phyloP scores from a whole-genome alignment of 805 yeast genomes.

The Starmerella vaccinii region DNA sequence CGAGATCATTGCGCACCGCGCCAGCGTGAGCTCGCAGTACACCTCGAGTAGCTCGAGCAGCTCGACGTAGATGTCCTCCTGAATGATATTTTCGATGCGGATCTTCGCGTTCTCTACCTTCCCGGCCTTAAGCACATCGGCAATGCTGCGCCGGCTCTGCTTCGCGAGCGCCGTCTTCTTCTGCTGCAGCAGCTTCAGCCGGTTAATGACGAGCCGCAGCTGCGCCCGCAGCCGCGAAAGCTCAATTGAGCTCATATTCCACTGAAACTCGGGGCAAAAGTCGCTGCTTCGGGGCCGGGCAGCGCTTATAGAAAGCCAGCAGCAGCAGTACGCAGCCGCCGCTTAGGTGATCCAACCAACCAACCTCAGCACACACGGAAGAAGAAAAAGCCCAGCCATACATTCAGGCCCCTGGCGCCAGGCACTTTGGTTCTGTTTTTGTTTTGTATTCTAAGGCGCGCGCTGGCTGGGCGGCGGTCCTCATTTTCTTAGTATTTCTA shows the following conservation, averaged over 20 bases:
- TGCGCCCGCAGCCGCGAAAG: constrained; percentile 21
- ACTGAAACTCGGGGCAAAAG: background rate
- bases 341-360: background rate
- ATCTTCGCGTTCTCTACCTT: constrained; percentile 76
- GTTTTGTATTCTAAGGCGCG: background rate
- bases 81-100: constrained; percentile 70
- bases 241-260: constrained; percentile 16
- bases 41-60: constrained; percentile 68
- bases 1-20: constrained; percentile 56
- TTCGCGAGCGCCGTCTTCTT: constrained; percentile 66
- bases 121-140: constrained; percentile 57
- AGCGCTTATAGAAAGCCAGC: too few relatives aligned
- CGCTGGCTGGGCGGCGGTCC: too few relatives aligned
- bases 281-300: too few relatives aligned
- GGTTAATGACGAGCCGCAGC: constrained; percentile 53
- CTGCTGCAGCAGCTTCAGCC: constrained; percentile 60
- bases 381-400: too few relatives aligned
- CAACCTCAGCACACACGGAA: background rate
- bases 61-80: constrained; percentile 74
- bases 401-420: too few relatives aligned
- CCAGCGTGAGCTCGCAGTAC: constrained; percentile 69
- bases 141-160: constrained; percentile 58
- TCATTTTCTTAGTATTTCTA: too few relatives aligned
- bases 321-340: too few relatives aligned
- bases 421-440: background rate